Conservation (phyloP, 1,284 basidiomycete genomes). For the Cutaneotrichosporon arboriforme region DNA sequence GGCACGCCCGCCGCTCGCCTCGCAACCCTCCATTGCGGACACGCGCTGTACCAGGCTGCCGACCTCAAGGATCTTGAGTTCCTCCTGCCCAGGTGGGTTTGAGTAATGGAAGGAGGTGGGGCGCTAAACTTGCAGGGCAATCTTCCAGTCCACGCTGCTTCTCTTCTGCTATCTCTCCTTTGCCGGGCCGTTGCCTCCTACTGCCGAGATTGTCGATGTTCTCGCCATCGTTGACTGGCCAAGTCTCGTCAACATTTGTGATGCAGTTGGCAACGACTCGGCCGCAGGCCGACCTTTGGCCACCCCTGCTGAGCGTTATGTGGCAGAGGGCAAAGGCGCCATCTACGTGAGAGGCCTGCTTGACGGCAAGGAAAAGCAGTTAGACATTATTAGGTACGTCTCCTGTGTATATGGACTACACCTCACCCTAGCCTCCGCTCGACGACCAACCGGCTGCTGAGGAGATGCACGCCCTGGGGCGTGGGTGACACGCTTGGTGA, state of each 20-base stretch:
- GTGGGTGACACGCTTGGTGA: conserved; percentile 9
- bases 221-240: background rate
- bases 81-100: conserved; percentile 8
- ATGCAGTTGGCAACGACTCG: background rate
- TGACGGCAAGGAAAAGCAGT: conserved; percentile 4
- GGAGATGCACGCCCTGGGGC: conserved; percentile 11
- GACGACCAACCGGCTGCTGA: conserved; percentile 6
- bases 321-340: background rate
- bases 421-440: conserved; percentile 10
- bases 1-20: conserved; percentile 1
- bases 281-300: background rate
- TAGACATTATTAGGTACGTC: conserved; percentile 12
- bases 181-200: background rate
- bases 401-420: background rate
- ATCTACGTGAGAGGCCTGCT: conserved; percentile 3
- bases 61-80: conserved; percentile 6
- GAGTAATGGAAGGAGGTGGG: no score
- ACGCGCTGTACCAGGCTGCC: conserved; percentile 1
- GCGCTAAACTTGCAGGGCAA: no score
- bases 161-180: conserved; percentile 6
- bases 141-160: conserved; percentile 7
- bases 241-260: conserved; percentile 1
- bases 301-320: background rate
- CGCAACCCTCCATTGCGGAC: conserved; percentile 3
- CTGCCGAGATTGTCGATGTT: background rate